phyloP scores from a whole-genome alignment of 331 rosid genomes.

The Erythrophleum ivorense region DNA sequence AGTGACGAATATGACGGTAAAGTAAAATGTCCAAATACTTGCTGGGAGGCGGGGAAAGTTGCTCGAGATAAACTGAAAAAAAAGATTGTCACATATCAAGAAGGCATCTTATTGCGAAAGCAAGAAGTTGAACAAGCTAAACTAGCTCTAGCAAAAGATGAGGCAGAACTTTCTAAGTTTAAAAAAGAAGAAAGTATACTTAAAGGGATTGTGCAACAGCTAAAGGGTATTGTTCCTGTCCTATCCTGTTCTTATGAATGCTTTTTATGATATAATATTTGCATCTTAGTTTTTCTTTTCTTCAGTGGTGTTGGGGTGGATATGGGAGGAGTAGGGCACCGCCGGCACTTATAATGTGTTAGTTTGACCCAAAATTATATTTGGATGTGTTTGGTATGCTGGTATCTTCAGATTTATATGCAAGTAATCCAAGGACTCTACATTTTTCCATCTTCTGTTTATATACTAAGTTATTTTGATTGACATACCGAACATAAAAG shows the following conservation, averaged over 20 bases:
- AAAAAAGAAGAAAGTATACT: constrained; percentile 74
- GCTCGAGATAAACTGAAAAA: constrained; percentile 77
- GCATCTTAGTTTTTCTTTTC: neutral
- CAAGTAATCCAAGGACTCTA: neutral
- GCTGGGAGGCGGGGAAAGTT: constrained; percentile 98
- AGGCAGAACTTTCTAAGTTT: constrained; percentile 70
- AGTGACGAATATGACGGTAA: constrained; percentile 83
- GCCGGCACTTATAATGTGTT: neutral
- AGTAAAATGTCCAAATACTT: constrained; percentile 81
- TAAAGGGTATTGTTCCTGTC: constrained; percentile 65
- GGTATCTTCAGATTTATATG: neutral
- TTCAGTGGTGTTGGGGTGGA: neutral
- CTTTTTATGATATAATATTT: constrained; percentile 17
- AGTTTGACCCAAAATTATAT: neutral
- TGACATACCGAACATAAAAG: neutral
- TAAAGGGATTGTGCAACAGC: constrained; percentile 80
- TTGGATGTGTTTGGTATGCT: neutral
- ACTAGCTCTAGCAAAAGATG: constrained; percentile 63
- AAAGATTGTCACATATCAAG: constrained; percentile 79
- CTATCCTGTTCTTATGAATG: constrained; percentile 32
- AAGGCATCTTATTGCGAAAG: constrained; percentile 70
- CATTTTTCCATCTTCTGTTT: neutral
- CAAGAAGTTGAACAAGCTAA: constrained; percentile 76
- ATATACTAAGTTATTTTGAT: neutral
- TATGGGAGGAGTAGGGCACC: neutral